A percentile compares a stretch with the other conserved stretches of the same genome.
Evolutionary conservation across 2,329 filamentous ascomycete species (phyloP).

Genomic region (Shiraia sp.): DNA sequence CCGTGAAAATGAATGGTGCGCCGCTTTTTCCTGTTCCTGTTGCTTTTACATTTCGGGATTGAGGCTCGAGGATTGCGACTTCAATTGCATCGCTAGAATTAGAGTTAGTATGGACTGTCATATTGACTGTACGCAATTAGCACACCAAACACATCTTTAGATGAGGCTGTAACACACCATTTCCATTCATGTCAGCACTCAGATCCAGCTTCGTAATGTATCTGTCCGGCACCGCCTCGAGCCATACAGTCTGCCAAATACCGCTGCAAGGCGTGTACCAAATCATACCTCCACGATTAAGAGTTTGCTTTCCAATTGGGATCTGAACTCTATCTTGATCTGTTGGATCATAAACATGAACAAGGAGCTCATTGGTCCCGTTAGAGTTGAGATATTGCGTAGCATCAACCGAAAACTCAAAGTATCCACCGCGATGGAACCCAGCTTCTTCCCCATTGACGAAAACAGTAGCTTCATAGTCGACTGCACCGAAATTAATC

Average conservation of each 20-base stretch:
- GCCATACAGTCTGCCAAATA: conserved; percentile 76
- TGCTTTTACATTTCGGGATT: conserved; percentile 47
- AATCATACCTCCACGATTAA: conserved; percentile 60
- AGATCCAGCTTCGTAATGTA: conserved; percentile 65
- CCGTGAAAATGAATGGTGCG: conserved; percentile 58
- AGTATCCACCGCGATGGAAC: conserved; percentile 64
- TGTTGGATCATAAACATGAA: conserved; percentile 71
- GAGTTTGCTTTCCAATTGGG: conserved; percentile 68
- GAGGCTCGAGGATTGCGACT: conserved; percentile 44
- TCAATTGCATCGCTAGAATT: conserved; percentile 41
- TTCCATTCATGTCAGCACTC: conserved; percentile 50
- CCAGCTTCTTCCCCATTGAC: conserved; percentile 60
- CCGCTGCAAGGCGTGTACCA: conserved; percentile 75
- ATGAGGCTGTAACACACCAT: conserved; percentile 18
- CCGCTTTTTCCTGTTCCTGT: conserved; percentile 53
- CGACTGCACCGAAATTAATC: conserved; percentile 63
- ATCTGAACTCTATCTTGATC: conserved; percentile 60
- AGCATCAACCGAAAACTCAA: conserved; percentile 63
- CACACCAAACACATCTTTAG: background rate
- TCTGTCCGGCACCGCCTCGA: conserved; percentile 63
- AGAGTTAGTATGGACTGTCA: conserved; percentile 57
- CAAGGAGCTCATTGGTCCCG: conserved; percentile 60
- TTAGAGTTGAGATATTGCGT: conserved; percentile 51
- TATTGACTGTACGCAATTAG: conserved; percentile 52
- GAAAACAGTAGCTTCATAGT: conserved; percentile 62